Conservation (phyloP, 2,329 filamentous ascomycete species). For the Westerdykella sp. region DNA sequence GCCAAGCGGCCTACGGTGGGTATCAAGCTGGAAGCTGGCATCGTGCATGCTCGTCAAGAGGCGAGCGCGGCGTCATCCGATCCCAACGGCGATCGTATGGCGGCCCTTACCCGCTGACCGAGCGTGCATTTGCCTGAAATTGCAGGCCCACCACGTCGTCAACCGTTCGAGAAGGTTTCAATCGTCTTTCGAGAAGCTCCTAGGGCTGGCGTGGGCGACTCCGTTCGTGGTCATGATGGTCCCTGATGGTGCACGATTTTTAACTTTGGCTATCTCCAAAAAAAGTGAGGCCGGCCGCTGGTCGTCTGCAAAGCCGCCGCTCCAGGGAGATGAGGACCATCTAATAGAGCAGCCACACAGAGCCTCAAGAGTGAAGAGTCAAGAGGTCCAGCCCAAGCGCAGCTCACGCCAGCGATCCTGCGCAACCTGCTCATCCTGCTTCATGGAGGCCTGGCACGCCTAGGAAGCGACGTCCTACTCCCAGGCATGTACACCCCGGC, state of each 20-base stretch:
- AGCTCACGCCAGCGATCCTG: too few relatives aligned
- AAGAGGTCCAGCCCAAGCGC: too few relatives aligned
- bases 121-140: neutral
- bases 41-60: conserved; percentile 1
- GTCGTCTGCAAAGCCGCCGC: too few relatives aligned
- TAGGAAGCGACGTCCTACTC: neutral
- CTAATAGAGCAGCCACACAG: neutral
- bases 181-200: conserved; percentile 13
- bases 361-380: too few relatives aligned
- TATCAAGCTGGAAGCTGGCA: neutral
- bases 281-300: too few relatives aligned
- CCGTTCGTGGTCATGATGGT: too few relatives aligned
- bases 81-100: conserved; percentile 26
- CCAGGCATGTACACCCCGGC: conserved; percentile 6
- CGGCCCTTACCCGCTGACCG: conserved; percentile 7
- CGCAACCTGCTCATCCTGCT: neutral
- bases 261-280: too few relatives aligned
- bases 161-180: conserved; percentile 21
- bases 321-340: too few relatives aligned
- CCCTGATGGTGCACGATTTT: too few relatives aligned
- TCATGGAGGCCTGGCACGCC: neutral
- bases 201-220: conserved; percentile 1
- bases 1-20: conserved; percentile 1
- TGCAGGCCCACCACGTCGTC: conserved; percentile 16
- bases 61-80: conserved; percentile 23